phyloP scores from a whole-genome alignment of 2,329 filamentous ascomycete species.

The Cryphonectria nitschkei region DNA sequence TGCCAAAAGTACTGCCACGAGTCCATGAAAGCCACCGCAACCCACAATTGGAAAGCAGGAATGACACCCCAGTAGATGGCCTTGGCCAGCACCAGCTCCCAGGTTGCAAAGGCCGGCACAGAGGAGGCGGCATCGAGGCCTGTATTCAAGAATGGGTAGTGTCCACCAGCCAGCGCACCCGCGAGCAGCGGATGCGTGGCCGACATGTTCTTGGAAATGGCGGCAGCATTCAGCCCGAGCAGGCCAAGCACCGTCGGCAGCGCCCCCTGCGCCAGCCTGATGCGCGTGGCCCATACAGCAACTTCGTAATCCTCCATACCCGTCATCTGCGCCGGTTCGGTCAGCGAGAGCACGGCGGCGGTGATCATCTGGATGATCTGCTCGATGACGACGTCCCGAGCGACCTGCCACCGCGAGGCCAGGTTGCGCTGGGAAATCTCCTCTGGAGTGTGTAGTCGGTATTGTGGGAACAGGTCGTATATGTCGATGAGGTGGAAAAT shows the following conservation, averaged over 20 bases:
- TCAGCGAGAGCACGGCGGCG: conserved; percentile 67
- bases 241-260: conserved; percentile 72
- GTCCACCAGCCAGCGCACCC: conserved; percentile 76
- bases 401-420: conserved; percentile 80
- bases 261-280: conserved; percentile 78
- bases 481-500: conserved; percentile 88
- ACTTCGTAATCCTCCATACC: conserved; percentile 86
- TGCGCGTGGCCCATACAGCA: conserved; percentile 83
- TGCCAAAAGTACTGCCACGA: conserved; percentile 99
- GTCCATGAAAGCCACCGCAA: conserved; percentile 79
- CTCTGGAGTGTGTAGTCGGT: conserved; percentile 91
- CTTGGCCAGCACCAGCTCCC: conserved; percentile 78
- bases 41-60: conserved; percentile 75
- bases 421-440: conserved; percentile 88
- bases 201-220: conserved; percentile 76
- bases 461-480: conserved; percentile 84
- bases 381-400: conserved; percentile 89
- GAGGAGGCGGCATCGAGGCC: conserved; percentile 53
- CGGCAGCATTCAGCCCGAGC: conserved; percentile 75
- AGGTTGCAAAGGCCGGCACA: conserved; percentile 76
- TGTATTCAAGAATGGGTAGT: conserved; percentile 73
- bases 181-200: conserved; percentile 74
- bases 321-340: conserved; percentile 73
- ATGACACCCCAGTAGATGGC: conserved; percentile 79
- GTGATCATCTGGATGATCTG: conserved; percentile 85